Conservation (phyloP, 2,329 filamentous ascomycete species). For the Pseudonectria buxi region DNA sequence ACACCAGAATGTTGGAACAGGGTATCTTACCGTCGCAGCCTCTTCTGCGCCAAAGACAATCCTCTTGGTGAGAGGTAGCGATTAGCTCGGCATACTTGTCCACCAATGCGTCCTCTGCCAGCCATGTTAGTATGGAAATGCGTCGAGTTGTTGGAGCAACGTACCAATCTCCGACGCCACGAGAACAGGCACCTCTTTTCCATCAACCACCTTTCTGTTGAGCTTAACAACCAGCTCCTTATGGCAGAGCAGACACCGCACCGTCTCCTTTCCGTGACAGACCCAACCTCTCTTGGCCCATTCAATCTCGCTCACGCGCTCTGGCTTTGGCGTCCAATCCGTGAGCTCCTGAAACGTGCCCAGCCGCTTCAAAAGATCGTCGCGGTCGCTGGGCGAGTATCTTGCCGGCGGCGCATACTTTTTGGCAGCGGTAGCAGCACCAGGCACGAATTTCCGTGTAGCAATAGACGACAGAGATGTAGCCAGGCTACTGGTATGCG, state of each 20-base stretch:
- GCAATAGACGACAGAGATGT: slow-evolving; percentile 18
- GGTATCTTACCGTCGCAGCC: slow-evolving; percentile 71
- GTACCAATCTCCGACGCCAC: slow-evolving; percentile 53
- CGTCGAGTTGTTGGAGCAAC: slow-evolving; percentile 1
- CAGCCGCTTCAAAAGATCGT: slow-evolving; percentile 71
- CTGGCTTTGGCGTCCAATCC: slow-evolving; percentile 88
- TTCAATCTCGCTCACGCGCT: slow-evolving; percentile 77
- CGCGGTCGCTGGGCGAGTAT: slow-evolving; percentile 81
- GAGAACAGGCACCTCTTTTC: slow-evolving; percentile 46
- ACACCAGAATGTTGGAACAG: background rate
- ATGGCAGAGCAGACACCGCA: slow-evolving; percentile 79
- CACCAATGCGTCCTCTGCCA: slow-evolving; percentile 57
- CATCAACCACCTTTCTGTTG: slow-evolving; percentile 51
- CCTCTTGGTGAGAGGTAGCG: slow-evolving; percentile 66
- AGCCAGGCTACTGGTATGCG: slow-evolving; percentile 12
- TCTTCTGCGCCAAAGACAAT: slow-evolving; percentile 77
- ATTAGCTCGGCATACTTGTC: slow-evolving; percentile 71
- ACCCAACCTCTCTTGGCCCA: slow-evolving; percentile 95
- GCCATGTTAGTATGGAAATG: slow-evolving; percentile 12
- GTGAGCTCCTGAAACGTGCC: slow-evolving; percentile 88
- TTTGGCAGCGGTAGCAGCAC: slow-evolving; percentile 12
- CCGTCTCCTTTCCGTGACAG: slow-evolving; percentile 75
- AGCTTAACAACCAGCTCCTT: slow-evolving; percentile 79
- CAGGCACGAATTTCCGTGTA: slow-evolving; percentile 16
- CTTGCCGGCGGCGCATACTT: slow-evolving; percentile 42